Evolutionary conservation across 2,329 filamentous ascomycete species (phyloP), one percentile per base, ranked within the genome.

Genomic region (Colletotrichum horii): DNA sequence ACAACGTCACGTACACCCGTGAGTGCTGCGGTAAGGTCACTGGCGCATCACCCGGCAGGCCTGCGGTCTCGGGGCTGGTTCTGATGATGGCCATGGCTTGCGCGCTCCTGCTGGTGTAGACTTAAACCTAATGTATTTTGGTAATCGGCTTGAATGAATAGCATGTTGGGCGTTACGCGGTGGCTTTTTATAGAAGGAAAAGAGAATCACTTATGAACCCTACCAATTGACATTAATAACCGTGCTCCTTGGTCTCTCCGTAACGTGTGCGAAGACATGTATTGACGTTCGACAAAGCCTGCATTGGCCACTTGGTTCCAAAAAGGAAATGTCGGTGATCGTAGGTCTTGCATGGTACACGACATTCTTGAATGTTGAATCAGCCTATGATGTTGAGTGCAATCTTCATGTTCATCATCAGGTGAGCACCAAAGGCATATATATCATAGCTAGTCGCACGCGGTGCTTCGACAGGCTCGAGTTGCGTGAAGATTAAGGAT

Each of bases 1-100:
- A 96, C 83, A 92, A 93, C 75, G 93, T 96, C 71, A 93, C 91
- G 0, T 96, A 95, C 80, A 88, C 89, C 36, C 82, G 88, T 16
- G 78, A 84, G 26, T 93, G 91, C 80, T 94, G 92, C 78, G 92
- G 92, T 8, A 79, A 81, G 67, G 77, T 82, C 4, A 80, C 68
- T 12, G 83, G 78, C 69, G 78, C 61, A 15, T 80, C 78, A 1
- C 34, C 67, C 3, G 62, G 75, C 4, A 28, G 61, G 19, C 58
- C 74, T 5, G 61, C 58, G 7, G 70, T 48, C 1, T 62, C 69
- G 26, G 66, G 24, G 5, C 8, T 75, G 71, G 52, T 75, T 8
- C 14, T 76, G 36, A 26, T 32, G 5, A 43, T 74, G 55, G 76
- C 74, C 3, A 22, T 79, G 3, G 70, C 58, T 8, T 74, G 67